Percentiles rank a stretch among this genome's conserved stretches.
Conservation (phyloP, 1,284 basidiomycete genomes). For the Acaromyces ingoldii region DNA sequence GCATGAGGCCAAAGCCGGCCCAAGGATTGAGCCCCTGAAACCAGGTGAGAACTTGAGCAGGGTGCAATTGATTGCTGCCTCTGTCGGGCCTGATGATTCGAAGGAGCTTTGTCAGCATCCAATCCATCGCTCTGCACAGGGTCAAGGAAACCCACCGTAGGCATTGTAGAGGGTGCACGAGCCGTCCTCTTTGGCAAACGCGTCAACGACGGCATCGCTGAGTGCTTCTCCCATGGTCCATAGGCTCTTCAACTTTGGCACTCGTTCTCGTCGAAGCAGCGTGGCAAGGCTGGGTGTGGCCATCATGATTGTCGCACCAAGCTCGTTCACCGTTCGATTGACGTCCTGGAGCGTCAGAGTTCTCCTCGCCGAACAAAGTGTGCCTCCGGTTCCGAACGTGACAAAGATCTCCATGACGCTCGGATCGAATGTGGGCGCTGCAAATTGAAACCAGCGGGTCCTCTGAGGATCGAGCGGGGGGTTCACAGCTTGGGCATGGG, state of each 20-base stretch:
- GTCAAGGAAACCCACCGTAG: neutral
- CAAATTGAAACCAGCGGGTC: slow-evolving; percentile 16
- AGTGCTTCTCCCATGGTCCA: slow-evolving; percentile 20
- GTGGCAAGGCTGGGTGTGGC: slow-evolving; percentile 17
- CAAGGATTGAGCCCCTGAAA: slow-evolving; percentile 15
- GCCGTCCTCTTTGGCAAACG: slow-evolving; percentile 5
- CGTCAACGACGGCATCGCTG: slow-evolving; percentile 9
- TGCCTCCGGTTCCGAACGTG: slow-evolving; percentile 11
- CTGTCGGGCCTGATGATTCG: slow-evolving; percentile 9
- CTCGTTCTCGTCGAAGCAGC: slow-evolving; percentile 5
- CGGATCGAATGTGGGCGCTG: slow-evolving; percentile 18
- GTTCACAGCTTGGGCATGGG: slow-evolving; percentile 5
- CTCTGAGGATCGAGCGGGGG: neutral
- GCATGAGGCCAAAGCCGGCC: slow-evolving; percentile 10
- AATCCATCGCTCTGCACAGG: neutral
- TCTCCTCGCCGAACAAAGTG: slow-evolving; percentile 14
- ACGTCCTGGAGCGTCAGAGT: slow-evolving; percentile 13
- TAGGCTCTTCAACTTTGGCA: slow-evolving; percentile 10
- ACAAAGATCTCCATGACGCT: slow-evolving; percentile 19
- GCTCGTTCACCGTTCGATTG: slow-evolving; percentile 8
- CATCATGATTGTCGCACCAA: slow-evolving; percentile 19
- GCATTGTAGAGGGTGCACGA: slow-evolving; percentile 12
- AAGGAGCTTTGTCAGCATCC: neutral
- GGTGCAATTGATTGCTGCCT: slow-evolving; percentile 18
- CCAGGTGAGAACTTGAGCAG: slow-evolving; percentile 12